Percentiles rank a stretch among this genome's conserved stretches.
Conservation (phyloP, 108 stramenopile genomes). For the Schizochytrium sp. region DNA sequence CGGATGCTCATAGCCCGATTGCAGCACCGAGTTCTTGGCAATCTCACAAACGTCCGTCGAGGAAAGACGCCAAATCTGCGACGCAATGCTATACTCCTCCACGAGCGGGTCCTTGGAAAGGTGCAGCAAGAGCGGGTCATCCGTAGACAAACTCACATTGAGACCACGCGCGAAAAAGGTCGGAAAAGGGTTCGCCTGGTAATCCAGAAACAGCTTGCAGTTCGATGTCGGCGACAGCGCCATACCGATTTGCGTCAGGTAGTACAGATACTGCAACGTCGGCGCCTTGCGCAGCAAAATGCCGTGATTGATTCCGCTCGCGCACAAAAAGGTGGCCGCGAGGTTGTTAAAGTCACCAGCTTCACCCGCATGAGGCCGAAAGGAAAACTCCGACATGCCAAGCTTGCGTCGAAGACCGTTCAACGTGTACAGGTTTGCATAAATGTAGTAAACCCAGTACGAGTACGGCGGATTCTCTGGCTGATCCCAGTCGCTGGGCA, state of each 20-base stretch:
- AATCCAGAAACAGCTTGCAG: conserved; percentile 96
- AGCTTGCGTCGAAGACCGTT: conserved; percentile 71
- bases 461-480: conserved; percentile 73
- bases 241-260: conserved; percentile 83
- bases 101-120: conserved; percentile 94
- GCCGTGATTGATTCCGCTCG: conserved; percentile 92
- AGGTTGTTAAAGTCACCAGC: conserved; percentile 95
- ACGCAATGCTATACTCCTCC: conserved; percentile 89
- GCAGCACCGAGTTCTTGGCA: conserved; percentile 84
- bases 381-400: conserved; percentile 68
- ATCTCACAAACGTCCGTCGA: conserved; percentile 96
- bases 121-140: conserved; percentile 95
- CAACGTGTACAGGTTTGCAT: conserved; percentile 81
- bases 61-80: conserved; percentile 87
- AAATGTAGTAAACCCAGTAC: conserved; percentile 80
- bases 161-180: conserved; percentile 73
- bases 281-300: conserved; percentile 87
- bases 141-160: conserved; percentile 92
- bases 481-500: conserved; percentile 70
- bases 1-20: conserved; percentile 84
- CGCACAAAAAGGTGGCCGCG: conserved; percentile 85
- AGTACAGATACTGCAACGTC: conserved; percentile 91
- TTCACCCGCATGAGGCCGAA: conserved; percentile 90
- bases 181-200: conserved; percentile 79
- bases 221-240: conserved; percentile 87